phyloP scores from a whole-genome alignment of 2,329 filamentous ascomycete species.

The Sordariomycetes sp. region DNA sequence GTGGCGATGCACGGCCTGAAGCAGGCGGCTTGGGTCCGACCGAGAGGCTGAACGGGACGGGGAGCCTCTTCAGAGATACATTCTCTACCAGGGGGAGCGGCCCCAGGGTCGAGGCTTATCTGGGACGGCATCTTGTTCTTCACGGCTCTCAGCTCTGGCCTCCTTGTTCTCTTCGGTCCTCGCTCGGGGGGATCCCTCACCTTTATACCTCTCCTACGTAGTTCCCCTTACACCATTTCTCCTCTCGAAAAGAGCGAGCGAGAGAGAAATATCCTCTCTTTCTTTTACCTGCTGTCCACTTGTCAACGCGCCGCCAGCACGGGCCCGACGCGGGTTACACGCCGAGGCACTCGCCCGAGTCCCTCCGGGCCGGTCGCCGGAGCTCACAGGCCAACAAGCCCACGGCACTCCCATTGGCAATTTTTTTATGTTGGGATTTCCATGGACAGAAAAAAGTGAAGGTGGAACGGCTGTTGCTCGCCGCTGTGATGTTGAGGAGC shows the following conservation, averaged over 20 bases:
- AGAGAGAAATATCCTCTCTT: no score
- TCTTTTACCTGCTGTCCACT: no score
- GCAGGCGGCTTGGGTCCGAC: neutral
- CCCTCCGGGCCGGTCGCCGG: no score
- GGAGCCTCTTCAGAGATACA: neutral
- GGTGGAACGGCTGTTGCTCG: no score
- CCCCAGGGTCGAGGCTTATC: neutral
- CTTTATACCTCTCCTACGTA: neutral
- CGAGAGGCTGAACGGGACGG: neutral
- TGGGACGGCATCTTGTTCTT: neutral
- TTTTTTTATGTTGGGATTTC: no score
- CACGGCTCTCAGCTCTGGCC: no score
- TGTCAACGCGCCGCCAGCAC: neutral
- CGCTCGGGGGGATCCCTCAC: neutral
- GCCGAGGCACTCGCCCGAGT: neutral
- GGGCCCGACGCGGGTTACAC: neutral
- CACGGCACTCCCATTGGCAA: no score
- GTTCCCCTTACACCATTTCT: neutral
- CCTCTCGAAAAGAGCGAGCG: neutral
- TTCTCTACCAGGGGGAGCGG: neutral
- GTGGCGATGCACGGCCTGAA: constrained; percentile 11
- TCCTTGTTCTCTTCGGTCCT: no score
- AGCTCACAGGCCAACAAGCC: neutral
- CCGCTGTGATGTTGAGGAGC: neutral
- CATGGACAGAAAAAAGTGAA: no score